Evolutionary conservation across 2,329 filamentous ascomycete genomes (phyloP).

Genomic region (Helminthosporium solani): DNA sequence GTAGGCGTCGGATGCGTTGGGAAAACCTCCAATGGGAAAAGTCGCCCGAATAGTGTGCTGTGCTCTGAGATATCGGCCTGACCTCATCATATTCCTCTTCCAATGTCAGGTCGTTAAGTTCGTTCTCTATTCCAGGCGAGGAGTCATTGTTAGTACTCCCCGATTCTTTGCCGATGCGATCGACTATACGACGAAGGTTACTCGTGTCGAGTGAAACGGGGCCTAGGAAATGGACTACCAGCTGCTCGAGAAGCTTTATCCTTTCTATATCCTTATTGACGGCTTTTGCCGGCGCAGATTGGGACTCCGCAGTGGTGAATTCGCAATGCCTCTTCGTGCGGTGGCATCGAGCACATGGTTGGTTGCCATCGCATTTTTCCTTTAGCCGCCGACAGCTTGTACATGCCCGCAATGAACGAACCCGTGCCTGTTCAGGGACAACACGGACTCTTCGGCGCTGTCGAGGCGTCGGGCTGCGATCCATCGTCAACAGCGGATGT

Average conservation of each 20-base stretch:
- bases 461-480: not conserved
- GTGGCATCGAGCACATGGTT: slow-evolving; percentile 55
- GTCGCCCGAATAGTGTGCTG: slow-evolving; percentile 17
- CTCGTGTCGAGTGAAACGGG: not conserved
- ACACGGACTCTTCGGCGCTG: not conserved
- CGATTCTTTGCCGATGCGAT: not conserved
- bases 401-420: slow-evolving; percentile 43
- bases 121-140: not conserved
- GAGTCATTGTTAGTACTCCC: not conserved
- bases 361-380: slow-evolving; percentile 58
- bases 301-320: slow-evolving; percentile 4
- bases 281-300: slow-evolving; percentile 1
- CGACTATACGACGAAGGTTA: not conserved
- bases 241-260: slow-evolving; percentile 4
- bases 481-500: not conserved
- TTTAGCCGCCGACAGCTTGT: slow-evolving; percentile 58
- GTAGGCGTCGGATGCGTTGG: slow-evolving; percentile 14
- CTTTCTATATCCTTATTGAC: slow-evolving; percentile 2
- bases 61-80: slow-evolving; percentile 10
- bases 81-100: slow-evolving; percentile 8
- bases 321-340: slow-evolving; percentile 53
- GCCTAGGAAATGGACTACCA: slow-evolving; percentile 8
- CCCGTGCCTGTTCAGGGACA: not conserved
- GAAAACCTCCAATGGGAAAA: slow-evolving; percentile 21
- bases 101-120: not conserved